Conservation (phyloP, 2,329 filamentous ascomycete species). For the Pestalotiopsis sp. region DNA sequence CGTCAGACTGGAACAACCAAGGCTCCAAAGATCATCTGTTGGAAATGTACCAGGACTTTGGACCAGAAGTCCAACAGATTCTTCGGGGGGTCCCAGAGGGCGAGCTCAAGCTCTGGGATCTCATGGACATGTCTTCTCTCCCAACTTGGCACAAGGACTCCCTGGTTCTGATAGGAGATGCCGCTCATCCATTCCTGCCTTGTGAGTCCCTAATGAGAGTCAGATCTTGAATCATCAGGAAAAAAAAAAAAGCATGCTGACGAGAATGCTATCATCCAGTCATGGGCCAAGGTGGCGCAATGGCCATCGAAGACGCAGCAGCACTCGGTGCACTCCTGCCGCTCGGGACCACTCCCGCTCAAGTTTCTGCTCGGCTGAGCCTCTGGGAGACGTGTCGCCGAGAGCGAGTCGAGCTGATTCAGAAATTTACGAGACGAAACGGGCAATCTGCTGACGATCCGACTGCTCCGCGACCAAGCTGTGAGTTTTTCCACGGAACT, state of each 20-base stretch:
- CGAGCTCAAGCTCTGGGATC: background rate
- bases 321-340: background rate
- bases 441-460: background rate
- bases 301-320: constrained; percentile 4
- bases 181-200: constrained; percentile 5
- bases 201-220: background rate
- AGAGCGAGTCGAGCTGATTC: background rate
- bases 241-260: background rate
- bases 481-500: background rate
- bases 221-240: no score
- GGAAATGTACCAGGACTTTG: background rate
- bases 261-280: background rate
- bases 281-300: constrained; percentile 1
- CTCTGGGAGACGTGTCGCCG: background rate
- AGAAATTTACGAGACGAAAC: background rate
- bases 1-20: background rate
- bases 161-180: background rate
- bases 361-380: background rate
- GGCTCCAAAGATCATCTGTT: background rate
- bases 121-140: background rate
- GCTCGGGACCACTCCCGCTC: background rate
- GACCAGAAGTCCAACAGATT: background rate
- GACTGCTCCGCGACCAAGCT: background rate
- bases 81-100: background rate
- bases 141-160: background rate